phyloP scores from a whole-genome alignment of 305 asterid genomes.

The Solanum hybrid region DNA sequence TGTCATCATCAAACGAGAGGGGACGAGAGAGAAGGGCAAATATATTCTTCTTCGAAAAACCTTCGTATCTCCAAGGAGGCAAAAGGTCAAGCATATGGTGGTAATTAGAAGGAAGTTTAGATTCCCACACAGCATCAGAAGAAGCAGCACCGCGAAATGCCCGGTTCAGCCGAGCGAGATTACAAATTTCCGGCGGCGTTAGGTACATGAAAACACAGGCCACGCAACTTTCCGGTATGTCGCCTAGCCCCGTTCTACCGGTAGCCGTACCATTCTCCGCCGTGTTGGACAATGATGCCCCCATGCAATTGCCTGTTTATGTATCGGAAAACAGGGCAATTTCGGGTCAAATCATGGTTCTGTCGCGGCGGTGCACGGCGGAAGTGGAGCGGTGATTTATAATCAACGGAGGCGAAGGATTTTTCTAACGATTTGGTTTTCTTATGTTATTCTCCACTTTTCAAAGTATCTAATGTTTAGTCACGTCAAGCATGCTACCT shows the following conservation, averaged over 20 bases:
- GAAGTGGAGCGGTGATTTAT: not conserved
- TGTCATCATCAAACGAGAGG: slow-evolving; percentile 53
- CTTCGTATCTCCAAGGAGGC: slow-evolving; percentile 25
- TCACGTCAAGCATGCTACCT: not conserved
- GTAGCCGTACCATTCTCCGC: slow-evolving; percentile 50
- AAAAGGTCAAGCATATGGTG: slow-evolving; percentile 46
- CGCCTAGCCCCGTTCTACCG: slow-evolving; percentile 73
- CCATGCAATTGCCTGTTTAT: slow-evolving; percentile 33
- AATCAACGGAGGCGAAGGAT: not conserved
- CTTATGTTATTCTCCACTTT: not conserved
- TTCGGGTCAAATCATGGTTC: slow-evolving; percentile 11
- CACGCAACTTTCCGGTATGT: slow-evolving; percentile 90
- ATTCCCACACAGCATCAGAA: slow-evolving; percentile 91
- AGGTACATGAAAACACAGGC: slow-evolving; percentile 74
- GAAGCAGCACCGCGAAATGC: slow-evolving; percentile 93
- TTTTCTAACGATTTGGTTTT: not conserved
- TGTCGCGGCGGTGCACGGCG: not conserved
- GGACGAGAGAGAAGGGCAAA: slow-evolving; percentile 79
- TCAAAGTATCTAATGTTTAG: not conserved
- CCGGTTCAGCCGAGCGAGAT: slow-evolving; percentile 85
- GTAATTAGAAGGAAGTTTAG: slow-evolving; percentile 84
- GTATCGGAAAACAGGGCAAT: not conserved
- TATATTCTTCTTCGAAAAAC: slow-evolving; percentile 48
- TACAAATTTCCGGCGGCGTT: slow-evolving; percentile 92
- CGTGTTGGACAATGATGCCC: slow-evolving; percentile 69